Evolutionary conservation across 2,329 filamentous ascomycete genomes (phyloP).

Genomic region (Xylaria sp.): DNA sequence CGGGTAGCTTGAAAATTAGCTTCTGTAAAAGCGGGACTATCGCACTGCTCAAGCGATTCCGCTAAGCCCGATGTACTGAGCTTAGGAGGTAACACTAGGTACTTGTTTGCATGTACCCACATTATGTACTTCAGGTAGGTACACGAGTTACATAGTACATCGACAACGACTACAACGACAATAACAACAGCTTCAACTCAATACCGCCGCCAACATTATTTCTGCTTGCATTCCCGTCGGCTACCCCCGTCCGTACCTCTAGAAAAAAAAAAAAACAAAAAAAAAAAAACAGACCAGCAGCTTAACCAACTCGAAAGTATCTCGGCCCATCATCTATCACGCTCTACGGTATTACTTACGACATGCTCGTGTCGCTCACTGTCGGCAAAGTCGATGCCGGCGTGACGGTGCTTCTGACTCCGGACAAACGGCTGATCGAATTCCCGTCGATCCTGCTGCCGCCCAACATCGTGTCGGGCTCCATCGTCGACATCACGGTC

Average conservation of each 20-base stretch:
- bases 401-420: conserved; percentile 94
- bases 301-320: conserved; percentile 1
- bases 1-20: too few relatives aligned
- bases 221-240: background rate
- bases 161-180: background rate
- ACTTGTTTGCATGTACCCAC: too few relatives aligned
- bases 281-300: background rate
- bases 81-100: too few relatives aligned
- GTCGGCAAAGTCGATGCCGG: conserved; percentile 99
- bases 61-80: too few relatives aligned
- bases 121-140: too few relatives aligned
- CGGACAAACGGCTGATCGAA: conserved; percentile 97
- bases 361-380: conserved; percentile 95
- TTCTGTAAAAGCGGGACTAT: too few relatives aligned
- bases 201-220: background rate
- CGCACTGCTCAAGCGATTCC: too few relatives aligned
- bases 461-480: conserved; percentile 92
- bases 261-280: too few relatives aligned
- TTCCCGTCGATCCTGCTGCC: conserved; percentile 98
- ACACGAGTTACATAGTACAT: too few relatives aligned
- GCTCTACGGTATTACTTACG: conserved; percentile 40
- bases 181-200: background rate
- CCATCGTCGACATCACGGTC: conserved; percentile 98
- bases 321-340: background rate
- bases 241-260: too few relatives aligned